Conservation (phyloP, 2,329 filamentous ascomycete genomes). For the Cytospora mali region DNA sequence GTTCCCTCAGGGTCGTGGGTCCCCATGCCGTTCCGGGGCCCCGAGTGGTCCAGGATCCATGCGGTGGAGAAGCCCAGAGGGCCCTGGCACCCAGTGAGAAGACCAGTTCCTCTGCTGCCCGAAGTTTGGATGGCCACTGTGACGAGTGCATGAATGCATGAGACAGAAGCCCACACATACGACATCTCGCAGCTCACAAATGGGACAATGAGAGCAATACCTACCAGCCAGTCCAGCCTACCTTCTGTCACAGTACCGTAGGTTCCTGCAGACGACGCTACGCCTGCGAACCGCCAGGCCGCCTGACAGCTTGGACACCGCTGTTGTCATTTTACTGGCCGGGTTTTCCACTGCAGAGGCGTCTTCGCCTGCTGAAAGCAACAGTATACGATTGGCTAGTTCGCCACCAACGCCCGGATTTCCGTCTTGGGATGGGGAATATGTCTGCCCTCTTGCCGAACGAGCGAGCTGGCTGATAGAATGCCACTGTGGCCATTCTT, state of each 20-base stretch:
- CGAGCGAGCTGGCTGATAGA: not conserved
- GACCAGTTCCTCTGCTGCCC: constrained; percentile 18
- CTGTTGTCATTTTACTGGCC: constrained; percentile 19
- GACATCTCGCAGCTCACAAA: constrained; percentile 29
- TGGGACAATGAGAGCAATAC: constrained; percentile 18
- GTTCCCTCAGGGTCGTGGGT: constrained; percentile 26
- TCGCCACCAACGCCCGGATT: constrained; percentile 25
- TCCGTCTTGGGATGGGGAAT: not conserved
- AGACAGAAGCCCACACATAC: constrained; percentile 25
- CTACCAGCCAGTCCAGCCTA: no score
- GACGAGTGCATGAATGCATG: constrained; percentile 16
- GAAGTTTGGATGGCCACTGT: constrained; percentile 20
- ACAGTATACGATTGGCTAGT: constrained; percentile 16
- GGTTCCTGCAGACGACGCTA: constrained; percentile 16
- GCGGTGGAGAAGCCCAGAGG: constrained; percentile 18
- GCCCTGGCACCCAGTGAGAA: constrained; percentile 15
- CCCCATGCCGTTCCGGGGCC: constrained; percentile 26
- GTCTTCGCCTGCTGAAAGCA: constrained; percentile 17
- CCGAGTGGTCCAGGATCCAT: constrained; percentile 27
- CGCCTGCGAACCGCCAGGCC: constrained; percentile 8
- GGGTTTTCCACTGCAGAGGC: constrained; percentile 5
- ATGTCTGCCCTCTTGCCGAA: constrained; percentile 7
- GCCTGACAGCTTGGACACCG: not conserved
- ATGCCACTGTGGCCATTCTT: constrained; percentile 11
- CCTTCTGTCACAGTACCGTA: constrained; percentile 14